phyloP scores from a whole-genome alignment of 805 yeast genomes.

The Saccharomycopsis javanensis region DNA sequence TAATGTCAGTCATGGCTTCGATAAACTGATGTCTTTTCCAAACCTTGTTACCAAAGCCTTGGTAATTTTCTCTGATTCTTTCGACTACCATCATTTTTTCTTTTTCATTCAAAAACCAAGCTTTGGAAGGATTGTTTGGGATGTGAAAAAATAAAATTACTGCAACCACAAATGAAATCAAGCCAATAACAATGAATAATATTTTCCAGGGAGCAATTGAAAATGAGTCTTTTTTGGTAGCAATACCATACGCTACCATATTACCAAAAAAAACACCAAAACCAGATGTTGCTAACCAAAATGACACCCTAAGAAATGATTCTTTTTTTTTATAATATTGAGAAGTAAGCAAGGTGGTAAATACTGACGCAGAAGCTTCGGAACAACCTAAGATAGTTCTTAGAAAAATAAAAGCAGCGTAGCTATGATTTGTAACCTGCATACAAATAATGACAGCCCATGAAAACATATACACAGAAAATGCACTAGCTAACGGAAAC shows the following conservation, averaged over 20 bases:
- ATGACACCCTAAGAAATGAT: conserved; percentile 28
- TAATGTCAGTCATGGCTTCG: conserved; percentile 33
- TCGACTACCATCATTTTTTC: conserved; percentile 35
- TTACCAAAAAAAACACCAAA: conserved; percentile 29
- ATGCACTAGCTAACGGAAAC: conserved; percentile 46
- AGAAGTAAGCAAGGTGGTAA: conserved; percentile 32
- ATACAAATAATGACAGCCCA: conserved; percentile 55
- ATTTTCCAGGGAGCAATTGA: conserved; percentile 42
- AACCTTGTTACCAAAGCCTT: conserved; percentile 34
- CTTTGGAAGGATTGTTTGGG: conserved; percentile 38
- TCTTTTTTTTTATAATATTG: conserved; percentile 30
- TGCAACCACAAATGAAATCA: conserved; percentile 40
- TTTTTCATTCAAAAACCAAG: conserved; percentile 31
- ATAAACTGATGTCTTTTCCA: conserved; percentile 31
- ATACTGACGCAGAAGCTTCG: conserved; percentile 48
- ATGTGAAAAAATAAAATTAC: conserved; percentile 32
- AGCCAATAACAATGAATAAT: conserved; percentile 44
- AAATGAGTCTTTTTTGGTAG: conserved; percentile 25
- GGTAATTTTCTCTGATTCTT: conserved; percentile 35
- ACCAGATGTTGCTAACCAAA: conserved; percentile 31
- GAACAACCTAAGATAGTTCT: conserved; percentile 42
- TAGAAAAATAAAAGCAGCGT: conserved; percentile 37
- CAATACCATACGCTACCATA: conserved; percentile 45
- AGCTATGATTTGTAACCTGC: conserved; percentile 38
- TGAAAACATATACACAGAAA: conserved; percentile 37